These are phyloP conservation scores for Cucurbita ficifolia DNA, from an alignment of 306 rosid species.

Conservation along the genomic window DNA sequence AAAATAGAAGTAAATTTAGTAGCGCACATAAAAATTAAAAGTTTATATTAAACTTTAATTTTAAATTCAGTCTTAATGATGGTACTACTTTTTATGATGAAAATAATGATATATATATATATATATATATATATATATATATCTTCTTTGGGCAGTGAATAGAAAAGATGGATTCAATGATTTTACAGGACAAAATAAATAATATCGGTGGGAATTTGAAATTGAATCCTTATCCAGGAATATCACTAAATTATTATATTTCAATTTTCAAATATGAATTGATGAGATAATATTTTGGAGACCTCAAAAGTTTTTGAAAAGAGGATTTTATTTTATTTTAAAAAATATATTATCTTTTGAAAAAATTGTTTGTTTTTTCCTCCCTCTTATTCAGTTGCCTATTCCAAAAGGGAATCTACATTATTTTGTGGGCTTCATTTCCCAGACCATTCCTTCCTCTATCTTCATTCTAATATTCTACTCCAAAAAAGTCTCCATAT, in stretches of 20 bases:
- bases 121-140: not conserved
- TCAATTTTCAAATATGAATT: not conserved
- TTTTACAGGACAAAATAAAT: not conserved
- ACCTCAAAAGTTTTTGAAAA: not conserved
- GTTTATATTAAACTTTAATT: too few relatives aligned
- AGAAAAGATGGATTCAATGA: not conserved
- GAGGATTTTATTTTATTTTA: too few relatives aligned
- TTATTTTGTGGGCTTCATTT: constrained; percentile 1
- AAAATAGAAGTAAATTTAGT: too few relatives aligned
- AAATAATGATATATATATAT: not conserved
- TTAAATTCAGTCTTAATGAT: too few relatives aligned
- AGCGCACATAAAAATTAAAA: too few relatives aligned
- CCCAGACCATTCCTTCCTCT: not conserved
- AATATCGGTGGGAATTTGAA: not conserved
- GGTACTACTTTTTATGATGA: not conserved
- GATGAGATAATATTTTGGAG: not conserved
- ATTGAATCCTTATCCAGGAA: not conserved
- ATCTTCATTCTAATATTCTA: not conserved
- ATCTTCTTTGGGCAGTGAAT: not conserved
- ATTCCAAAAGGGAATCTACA: constrained; percentile 1
- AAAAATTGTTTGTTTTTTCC: not conserved
- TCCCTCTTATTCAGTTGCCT: not conserved
- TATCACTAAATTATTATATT: not conserved
- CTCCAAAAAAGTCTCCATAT: not conserved
- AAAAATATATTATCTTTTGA: too few relatives aligned